phyloP scores from a whole-genome alignment of 306 rosid species.

The Trichosanthes cucumerina region DNA sequence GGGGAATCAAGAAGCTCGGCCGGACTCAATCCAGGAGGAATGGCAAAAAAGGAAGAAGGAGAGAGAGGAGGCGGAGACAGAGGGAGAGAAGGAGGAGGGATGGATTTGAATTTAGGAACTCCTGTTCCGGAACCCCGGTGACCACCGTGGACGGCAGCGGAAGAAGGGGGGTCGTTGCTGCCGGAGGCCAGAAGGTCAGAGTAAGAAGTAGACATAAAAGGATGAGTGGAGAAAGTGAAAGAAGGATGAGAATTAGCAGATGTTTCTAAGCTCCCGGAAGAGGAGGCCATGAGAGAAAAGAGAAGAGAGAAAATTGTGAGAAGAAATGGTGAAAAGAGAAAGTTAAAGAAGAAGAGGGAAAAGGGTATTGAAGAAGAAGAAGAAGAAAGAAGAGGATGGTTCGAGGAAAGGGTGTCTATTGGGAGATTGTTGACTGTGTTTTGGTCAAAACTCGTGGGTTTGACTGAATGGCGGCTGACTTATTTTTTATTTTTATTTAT shows the following conservation, averaged over 20 bases:
- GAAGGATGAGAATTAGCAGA: constrained; percentile 39
- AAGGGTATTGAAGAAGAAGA: neutral
- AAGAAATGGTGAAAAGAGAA: constrained; percentile 11
- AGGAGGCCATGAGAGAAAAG: constrained; percentile 29
- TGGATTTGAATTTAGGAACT: constrained; percentile 72
- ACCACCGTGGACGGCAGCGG: neutral
- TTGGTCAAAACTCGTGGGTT: constrained; percentile 61
- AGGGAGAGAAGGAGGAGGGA: constrained; percentile 78
- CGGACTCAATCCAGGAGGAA: constrained; percentile 67
- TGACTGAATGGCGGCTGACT: constrained; percentile 66
- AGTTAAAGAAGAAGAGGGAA: neutral
- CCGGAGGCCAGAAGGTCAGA: constrained; percentile 51
- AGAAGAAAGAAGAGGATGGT: constrained; percentile 18
- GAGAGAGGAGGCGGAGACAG: constrained; percentile 59
- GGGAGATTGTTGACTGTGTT: neutral
- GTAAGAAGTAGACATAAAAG: constrained; percentile 69
- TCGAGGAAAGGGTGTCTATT: constrained; percentile 25
- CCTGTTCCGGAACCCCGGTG: constrained; percentile 34
- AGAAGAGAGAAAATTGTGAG: neutral
- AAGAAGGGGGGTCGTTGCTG: constrained; percentile 1
- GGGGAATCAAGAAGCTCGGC: constrained; percentile 94
- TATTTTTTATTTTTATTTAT: neutral
- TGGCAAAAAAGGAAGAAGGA: constrained; percentile 61
- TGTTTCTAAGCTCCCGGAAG: constrained; percentile 55
- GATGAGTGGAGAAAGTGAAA: constrained; percentile 51